Conservation (phyloP, 257 asterid genomes). For the Rubia yunnanensis region DNA sequence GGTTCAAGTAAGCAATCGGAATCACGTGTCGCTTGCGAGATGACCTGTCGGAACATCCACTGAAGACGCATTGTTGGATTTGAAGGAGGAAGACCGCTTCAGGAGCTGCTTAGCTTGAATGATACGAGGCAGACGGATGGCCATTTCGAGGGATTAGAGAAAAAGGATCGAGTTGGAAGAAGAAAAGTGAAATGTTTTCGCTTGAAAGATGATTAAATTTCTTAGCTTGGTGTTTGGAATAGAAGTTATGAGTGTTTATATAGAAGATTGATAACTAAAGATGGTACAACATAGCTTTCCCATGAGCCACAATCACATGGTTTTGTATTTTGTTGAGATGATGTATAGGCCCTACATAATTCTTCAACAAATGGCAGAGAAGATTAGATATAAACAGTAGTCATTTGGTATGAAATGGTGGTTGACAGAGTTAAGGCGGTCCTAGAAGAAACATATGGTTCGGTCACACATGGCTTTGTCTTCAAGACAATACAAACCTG, state of each 20-base stretch:
- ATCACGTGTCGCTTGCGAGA: constrained; percentile 16
- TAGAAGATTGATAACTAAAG: not conserved
- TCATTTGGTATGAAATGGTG: not conserved
- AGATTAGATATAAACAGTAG: not conserved
- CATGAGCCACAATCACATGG: not conserved
- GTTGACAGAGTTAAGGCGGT: too few relatives aligned
- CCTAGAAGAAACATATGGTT: not conserved
- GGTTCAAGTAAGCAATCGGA: constrained; percentile 20
- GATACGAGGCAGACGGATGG: constrained; percentile 6
- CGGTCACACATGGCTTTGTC: not conserved
- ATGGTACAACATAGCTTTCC: not conserved
- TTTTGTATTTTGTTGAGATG: too few relatives aligned
- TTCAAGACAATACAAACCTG: not conserved
- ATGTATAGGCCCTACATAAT: too few relatives aligned
- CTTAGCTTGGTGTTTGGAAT: not conserved
- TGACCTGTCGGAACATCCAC: constrained; percentile 14
- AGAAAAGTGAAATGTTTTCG: not conserved
- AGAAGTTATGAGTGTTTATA: not conserved
- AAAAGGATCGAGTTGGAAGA: not conserved
- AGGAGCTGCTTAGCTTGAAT: too few relatives aligned
- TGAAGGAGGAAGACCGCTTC: not conserved
- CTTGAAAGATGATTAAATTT: not conserved
- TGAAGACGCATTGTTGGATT: too few relatives aligned
- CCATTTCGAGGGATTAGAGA: constrained; percentile 14
- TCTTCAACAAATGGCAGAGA: not conserved